Conservation (phyloP, 2,329 filamentous ascomycete species). For the Microcyclosporella mali region DNA sequence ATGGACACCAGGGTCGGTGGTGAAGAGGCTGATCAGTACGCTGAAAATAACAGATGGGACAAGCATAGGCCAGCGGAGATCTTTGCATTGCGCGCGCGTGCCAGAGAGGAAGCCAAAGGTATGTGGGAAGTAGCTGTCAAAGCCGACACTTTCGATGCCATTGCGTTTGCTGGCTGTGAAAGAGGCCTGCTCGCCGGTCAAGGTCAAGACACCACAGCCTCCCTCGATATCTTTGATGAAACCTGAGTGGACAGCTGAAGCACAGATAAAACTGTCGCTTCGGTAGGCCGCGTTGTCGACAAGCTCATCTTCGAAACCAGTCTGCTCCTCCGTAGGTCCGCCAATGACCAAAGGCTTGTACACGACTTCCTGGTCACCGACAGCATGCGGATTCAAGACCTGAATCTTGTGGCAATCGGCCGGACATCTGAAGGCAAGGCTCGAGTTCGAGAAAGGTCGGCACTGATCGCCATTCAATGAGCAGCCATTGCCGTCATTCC, state of each 20-base stretch:
- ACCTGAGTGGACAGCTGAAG: constrained; percentile 76
- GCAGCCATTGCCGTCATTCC: constrained; percentile 63
- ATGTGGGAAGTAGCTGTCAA: constrained; percentile 84
- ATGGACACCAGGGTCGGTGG: constrained; percentile 69
- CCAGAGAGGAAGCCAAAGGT: constrained; percentile 69
- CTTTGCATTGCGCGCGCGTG: constrained; percentile 60
- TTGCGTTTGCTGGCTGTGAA: constrained; percentile 62
- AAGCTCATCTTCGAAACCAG: constrained; percentile 32
- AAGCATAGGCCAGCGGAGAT: constrained; percentile 78
- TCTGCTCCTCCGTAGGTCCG: constrained; percentile 38
- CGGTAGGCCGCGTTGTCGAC: constrained; percentile 61
- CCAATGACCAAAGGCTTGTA: constrained; percentile 52
- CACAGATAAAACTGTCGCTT: constrained; percentile 83
- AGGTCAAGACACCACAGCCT: constrained; percentile 73
- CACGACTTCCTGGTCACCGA: constrained; percentile 59
- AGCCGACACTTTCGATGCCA: constrained; percentile 69
- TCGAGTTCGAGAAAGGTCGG: constrained; percentile 64
- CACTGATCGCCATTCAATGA: constrained; percentile 69
- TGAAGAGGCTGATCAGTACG: constrained; percentile 71
- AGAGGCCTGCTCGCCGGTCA: constrained; percentile 61
- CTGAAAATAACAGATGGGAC: constrained; percentile 77
- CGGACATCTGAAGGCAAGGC: constrained; percentile 68
- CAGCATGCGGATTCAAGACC: constrained; percentile 66
- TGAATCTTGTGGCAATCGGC: constrained; percentile 62
- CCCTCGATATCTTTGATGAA: constrained; percentile 65